These are phyloP conservation scores for Mucor saturninus DNA, from an alignment of 371 early-diverging fungal species.

Conservation along the genomic window DNA sequence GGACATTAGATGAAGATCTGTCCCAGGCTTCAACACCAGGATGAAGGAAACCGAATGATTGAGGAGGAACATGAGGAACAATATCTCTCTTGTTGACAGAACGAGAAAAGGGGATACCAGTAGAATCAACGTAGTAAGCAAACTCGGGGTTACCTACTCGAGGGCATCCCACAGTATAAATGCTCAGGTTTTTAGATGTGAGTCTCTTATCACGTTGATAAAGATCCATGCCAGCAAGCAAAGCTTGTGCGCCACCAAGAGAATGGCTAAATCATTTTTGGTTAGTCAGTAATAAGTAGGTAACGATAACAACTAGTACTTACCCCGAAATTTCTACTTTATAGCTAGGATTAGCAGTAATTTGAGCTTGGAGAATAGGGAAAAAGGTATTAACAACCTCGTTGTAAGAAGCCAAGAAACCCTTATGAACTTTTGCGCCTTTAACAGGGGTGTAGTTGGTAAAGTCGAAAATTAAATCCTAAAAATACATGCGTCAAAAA, in stretches of 20 bases:
- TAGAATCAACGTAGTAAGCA: slow-evolving; percentile 39
- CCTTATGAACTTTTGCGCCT: slow-evolving; percentile 33
- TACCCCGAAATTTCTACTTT: slow-evolving; percentile 31
- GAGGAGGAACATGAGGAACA: slow-evolving; percentile 42
- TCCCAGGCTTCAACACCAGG: slow-evolving; percentile 55
- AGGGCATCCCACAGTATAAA: slow-evolving; percentile 47
- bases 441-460: slow-evolving; percentile 25
- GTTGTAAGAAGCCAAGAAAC: slow-evolving; percentile 23
- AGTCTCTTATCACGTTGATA: slow-evolving; percentile 26
- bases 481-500: neutral
- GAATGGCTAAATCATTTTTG: slow-evolving; percentile 16
- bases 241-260: slow-evolving; percentile 32
- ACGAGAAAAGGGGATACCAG: slow-evolving; percentile 40
- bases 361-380: slow-evolving; percentile 16
- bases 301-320: neutral
- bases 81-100: slow-evolving; percentile 53
- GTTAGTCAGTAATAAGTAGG: neutral
- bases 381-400: slow-evolving; percentile 16
- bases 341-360: slow-evolving; percentile 27
- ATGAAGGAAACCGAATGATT: slow-evolving; percentile 50
- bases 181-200: slow-evolving; percentile 12
- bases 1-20: slow-evolving; percentile 7
- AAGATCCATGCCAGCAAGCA: slow-evolving; percentile 33
- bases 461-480: slow-evolving; percentile 22
- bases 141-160: slow-evolving; percentile 55